Percentiles rank a stretch among this genome's conserved stretches.
Evolutionary conservation across 345 rosid genomes (phyloP).

Genomic region (Cardamine chenopodiifolia): DNA sequence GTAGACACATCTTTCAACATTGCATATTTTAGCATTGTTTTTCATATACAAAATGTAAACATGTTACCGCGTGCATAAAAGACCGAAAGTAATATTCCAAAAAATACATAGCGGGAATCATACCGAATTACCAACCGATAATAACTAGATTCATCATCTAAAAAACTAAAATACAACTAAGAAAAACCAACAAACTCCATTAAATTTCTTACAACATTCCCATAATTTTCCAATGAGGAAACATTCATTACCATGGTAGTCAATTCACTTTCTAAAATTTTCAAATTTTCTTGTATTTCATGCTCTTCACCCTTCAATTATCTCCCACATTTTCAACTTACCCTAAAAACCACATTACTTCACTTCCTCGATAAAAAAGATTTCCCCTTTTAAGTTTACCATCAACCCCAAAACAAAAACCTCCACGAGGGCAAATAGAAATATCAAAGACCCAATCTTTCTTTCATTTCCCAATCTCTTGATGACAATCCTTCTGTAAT

Average conservation of each 20-base stretch:
- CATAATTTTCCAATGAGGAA: conserved; percentile 5
- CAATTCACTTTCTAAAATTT: conserved; percentile 15
- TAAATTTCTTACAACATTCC: conserved; percentile 15
- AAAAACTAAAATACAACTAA: conserved; percentile 1
- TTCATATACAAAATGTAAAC: neutral
- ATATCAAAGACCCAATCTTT: conserved; percentile 42
- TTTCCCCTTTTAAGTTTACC: conserved; percentile 25
- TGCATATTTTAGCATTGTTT: neutral
- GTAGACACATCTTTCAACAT: neutral
- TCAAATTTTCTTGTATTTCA: neutral
- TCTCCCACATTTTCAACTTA: conserved; percentile 31
- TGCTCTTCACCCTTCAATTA: conserved; percentile 20
- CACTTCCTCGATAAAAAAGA: conserved; percentile 40
- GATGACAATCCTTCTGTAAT: conserved; percentile 41
- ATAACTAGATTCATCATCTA: neutral
- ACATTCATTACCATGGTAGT: conserved; percentile 37
- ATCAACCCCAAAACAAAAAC: conserved; percentile 32
- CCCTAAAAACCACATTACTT: conserved; percentile 42
- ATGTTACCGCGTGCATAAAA: neutral
- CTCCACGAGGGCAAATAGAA: conserved; percentile 35
- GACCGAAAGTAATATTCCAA: neutral
- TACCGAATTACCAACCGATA: neutral
- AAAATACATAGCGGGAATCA: neutral
- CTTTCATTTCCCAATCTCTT: conserved; percentile 43
- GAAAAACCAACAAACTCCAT: neutral